phyloP scores from a whole-genome alignment of 2,329 filamentous ascomycete species.

The Dactylellina sp. region DNA sequence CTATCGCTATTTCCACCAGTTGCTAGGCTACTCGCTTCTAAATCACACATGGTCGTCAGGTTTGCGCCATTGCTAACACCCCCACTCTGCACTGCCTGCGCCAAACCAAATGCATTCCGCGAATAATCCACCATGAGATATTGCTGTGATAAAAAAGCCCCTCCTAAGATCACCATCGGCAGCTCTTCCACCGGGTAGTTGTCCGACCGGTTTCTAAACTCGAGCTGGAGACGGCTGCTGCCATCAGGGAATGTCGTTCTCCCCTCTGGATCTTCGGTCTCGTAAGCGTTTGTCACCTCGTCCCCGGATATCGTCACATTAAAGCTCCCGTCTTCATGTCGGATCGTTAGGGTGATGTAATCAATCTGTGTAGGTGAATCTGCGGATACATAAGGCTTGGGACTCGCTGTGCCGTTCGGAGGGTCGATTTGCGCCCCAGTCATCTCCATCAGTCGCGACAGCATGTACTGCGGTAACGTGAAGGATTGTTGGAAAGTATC shows the following conservation, averaged over 20 bases:
- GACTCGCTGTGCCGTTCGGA: neutral
- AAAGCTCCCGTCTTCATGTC: neutral
- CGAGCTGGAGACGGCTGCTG: neutral
- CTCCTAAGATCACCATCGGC: conserved; percentile 9
- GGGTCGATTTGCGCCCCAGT: conserved; percentile 2
- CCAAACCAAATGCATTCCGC: conserved; percentile 15
- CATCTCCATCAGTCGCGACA: conserved; percentile 6
- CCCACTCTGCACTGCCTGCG: neutral
- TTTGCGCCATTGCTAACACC: neutral
- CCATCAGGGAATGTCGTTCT: neutral
- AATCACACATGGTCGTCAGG: conserved; percentile 1
- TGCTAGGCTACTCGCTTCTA: neutral
- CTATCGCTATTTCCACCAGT: neutral
- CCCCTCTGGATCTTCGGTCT: neutral
- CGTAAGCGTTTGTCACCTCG: neutral
- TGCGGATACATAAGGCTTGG: neutral
- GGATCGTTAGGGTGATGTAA: conserved; percentile 2
- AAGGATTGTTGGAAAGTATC: conserved; percentile 24
- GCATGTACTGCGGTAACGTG: conserved; percentile 9
- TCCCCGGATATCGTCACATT: conserved; percentile 2
- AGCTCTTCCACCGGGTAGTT: conserved; percentile 15
- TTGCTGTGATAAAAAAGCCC: conserved; percentile 18
- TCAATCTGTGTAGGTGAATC: conserved; percentile 9
- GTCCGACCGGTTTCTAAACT: conserved; percentile 16
- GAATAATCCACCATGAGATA: conserved; percentile 23